Evolutionary conservation across 352 stramenopile genomes (phyloP), one percentile per base, ranked within the genome.

Genomic region (Aphanomyces astaci): DNA sequence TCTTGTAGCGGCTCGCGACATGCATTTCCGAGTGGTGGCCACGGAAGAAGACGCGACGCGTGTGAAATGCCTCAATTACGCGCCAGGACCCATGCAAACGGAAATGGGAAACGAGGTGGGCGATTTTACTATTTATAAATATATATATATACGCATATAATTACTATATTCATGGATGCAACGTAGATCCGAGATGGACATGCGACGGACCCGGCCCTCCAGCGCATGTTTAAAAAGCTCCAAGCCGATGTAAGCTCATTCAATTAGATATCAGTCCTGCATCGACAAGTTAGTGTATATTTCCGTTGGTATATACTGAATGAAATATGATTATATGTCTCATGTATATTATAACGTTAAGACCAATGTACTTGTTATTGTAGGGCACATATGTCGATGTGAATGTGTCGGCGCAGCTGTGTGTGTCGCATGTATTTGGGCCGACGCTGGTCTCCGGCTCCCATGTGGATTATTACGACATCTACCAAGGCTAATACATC

Each of bases 51-150:
- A 43, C 15, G 73, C 54, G 11, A n/a, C 32, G 0, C 15, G 1
- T 7, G 71, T 55, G 11, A 78, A 73, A 33, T 67, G 91, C 43
- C 76, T 96, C 15, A 91, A 81, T 74, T 96, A 96, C 64, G 88
- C 88, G 46, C 88, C 88, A 0, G 89, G 89, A 22, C 82, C 87
- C 0, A 90, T 96, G 81, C 80, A 95, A 70, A 96, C 86, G 46
- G 81, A 82, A 63, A 96, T 96, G 87, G 79, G 92, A 66, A 54
- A 71, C 39, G 78, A 71, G n/a, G 79, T 79, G 17, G 49, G 73
- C 39, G 30, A 53, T 11, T 51, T n/a, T n/a, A n/a, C n/a, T n/a
- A n/a, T n/a, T n/a, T n/a, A n/a, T n/a, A n/a, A n/a, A n/a, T n/a
- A n/a, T n/a, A n/a, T n/a, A n/a, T n/a, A n/a, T 22, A 22, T 28